A percentile compares a stretch with the other conserved stretches of the same genome.
Evolutionary conservation across 164 flowering plant species (phyloP).

Genomic region (Taxillus chinensis): DNA sequence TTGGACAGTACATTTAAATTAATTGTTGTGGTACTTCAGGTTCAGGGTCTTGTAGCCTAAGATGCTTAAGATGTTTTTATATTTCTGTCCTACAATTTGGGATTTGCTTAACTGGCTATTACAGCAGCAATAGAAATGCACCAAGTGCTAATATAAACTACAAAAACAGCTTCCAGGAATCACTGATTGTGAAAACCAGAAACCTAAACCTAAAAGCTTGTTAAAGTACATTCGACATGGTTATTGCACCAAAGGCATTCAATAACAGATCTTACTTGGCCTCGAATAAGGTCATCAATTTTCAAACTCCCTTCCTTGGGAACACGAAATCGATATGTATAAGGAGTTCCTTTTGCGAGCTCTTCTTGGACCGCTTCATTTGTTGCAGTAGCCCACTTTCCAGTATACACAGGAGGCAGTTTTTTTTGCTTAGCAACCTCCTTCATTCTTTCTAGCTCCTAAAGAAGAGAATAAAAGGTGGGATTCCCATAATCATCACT

Average conservation of each 20-base stretch:
- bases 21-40: background rate
- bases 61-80: background rate
- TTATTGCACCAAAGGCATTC: background rate
- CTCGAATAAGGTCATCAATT: slow-evolving; percentile 83
- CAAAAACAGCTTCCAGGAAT: no score
- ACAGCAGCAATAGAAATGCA: no score
- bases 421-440: slow-evolving; percentile 66
- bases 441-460: slow-evolving; percentile 96
- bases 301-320: slow-evolving; percentile 76
- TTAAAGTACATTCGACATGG: background rate
- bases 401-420: slow-evolving; percentile 82
- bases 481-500: background rate
- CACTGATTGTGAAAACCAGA: no score
- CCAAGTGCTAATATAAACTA: no score
- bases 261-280: slow-evolving; percentile 49
- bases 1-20: background rate
- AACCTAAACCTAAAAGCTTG: no score
- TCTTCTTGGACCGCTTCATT: slow-evolving; percentile 67
- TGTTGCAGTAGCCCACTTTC: slow-evolving; percentile 83
- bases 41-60: background rate
- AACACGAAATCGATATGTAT: slow-evolving; percentile 84
- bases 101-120: no score
- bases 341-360: slow-evolving; percentile 77
- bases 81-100: no score
- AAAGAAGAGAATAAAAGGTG: background rate